These are phyloP conservation scores for Tremellales sp. DNA, from an alignment of 1,284 basidiomycete genomes.

Conservation along the genomic window DNA sequence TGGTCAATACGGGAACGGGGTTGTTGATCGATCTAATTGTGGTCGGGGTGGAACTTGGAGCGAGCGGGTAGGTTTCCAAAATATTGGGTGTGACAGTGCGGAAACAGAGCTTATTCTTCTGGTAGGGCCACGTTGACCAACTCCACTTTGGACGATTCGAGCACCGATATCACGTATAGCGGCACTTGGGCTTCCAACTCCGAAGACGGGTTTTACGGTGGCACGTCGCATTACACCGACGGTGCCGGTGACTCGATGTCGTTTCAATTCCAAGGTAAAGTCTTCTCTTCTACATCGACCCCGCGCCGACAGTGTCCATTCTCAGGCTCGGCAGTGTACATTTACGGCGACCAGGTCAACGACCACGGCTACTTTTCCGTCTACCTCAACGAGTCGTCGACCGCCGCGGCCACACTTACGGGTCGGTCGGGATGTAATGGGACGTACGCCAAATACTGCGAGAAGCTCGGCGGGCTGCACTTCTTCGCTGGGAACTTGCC, in stretches of 20 bases:
- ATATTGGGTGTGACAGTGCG: neutral
- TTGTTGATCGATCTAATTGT: slow-evolving; percentile 40
- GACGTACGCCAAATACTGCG: slow-evolving; percentile 42
- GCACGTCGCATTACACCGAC: slow-evolving; percentile 39
- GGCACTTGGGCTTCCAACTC: slow-evolving; percentile 46
- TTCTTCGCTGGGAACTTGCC: slow-evolving; percentile 35
- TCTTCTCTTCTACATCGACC: neutral
- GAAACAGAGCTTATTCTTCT: neutral
- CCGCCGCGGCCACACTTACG: slow-evolving; percentile 24
- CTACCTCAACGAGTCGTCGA: slow-evolving; percentile 36
- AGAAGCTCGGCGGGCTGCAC: slow-evolving; percentile 46
- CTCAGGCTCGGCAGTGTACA: slow-evolving; percentile 44
- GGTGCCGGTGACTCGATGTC: slow-evolving; percentile 31
- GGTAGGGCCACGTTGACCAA: slow-evolving; percentile 38
- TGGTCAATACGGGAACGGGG: slow-evolving; percentile 33
- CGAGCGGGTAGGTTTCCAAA: slow-evolving; percentile 29
- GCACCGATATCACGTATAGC: slow-evolving; percentile 30
- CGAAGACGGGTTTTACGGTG: slow-evolving; percentile 35
- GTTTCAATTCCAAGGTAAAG: slow-evolving; percentile 39
- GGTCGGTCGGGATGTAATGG: slow-evolving; percentile 45
- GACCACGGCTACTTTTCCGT: slow-evolving; percentile 48
- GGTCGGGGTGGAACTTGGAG: slow-evolving; percentile 30
- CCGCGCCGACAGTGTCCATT: neutral
- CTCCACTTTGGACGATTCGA: slow-evolving; percentile 42
- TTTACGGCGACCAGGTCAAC: slow-evolving; percentile 50